Evolutionary conservation across 805 yeast genomes (phyloP).

Genomic region (Kodamaea jinghongensis): DNA sequence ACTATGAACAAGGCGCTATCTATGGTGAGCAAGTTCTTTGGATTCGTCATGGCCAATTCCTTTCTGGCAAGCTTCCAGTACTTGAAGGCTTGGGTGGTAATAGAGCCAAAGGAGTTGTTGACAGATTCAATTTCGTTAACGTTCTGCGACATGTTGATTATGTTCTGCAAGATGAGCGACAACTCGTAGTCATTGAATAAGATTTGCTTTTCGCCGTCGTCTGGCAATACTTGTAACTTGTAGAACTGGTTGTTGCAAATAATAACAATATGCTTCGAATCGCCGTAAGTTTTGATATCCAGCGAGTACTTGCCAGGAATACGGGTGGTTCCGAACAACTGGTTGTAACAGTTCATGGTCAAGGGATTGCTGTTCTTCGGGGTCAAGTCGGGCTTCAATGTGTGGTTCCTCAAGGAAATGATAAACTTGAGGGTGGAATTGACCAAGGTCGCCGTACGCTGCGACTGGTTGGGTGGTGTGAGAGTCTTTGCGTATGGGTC

Average conservation of each 20-base stretch:
- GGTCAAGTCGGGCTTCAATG: slow-evolving; percentile 56
- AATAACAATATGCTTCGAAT: slow-evolving; percentile 50
- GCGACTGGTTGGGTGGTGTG: slow-evolving; percentile 64
- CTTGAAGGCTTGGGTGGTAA: slow-evolving; percentile 52
- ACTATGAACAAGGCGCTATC: slow-evolving; percentile 53
- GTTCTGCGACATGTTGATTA: slow-evolving; percentile 36
- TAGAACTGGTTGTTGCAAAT: slow-evolving; percentile 52
- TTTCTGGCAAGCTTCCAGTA: slow-evolving; percentile 48
- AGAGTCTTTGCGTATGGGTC: slow-evolving; percentile 60
- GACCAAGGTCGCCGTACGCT: slow-evolving; percentile 64
- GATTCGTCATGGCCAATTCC: slow-evolving; percentile 40
- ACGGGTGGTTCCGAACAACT: slow-evolving; percentile 69
- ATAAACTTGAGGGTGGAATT: slow-evolving; percentile 67
- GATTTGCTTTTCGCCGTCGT: slow-evolving; percentile 33
- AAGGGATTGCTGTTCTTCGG: slow-evolving; percentile 50
- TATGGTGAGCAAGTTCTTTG: slow-evolving; percentile 33
- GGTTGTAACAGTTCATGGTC: slow-evolving; percentile 66
- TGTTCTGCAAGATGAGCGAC: slow-evolving; percentile 40
- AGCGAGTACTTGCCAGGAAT: slow-evolving; percentile 29
- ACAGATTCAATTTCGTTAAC: slow-evolving; percentile 38
- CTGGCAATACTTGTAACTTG: slow-evolving; percentile 46
- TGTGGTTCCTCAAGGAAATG: slow-evolving; percentile 52
- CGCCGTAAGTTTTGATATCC: slow-evolving; percentile 10
- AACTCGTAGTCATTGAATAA: slow-evolving; percentile 56
- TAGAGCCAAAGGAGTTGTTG: slow-evolving; percentile 49